These are phyloP conservation scores for Penicillium sclerotigenum DNA, from an alignment of 2,329 filamentous ascomycete species.

Conservation along the genomic window DNA sequence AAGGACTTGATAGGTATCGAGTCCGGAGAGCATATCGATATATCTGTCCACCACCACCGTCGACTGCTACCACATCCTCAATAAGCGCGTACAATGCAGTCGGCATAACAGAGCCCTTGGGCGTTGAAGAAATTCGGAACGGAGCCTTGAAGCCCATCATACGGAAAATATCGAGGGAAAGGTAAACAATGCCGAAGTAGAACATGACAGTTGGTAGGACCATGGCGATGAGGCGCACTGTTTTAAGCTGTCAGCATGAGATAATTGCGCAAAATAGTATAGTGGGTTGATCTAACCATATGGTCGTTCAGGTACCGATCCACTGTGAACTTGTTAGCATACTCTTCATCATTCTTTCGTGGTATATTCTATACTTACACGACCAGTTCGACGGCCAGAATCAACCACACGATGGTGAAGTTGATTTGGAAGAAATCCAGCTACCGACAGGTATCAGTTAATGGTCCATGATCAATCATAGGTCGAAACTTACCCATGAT, in stretches of 20 bases:
- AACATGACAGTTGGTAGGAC: constrained; percentile 47
- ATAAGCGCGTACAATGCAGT: constrained; percentile 64
- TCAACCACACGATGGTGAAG: constrained; percentile 46
- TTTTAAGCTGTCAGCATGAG: constrained; percentile 1
- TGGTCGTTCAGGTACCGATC: constrained; percentile 41
- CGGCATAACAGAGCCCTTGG: constrained; percentile 56
- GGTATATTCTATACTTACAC: constrained; percentile 31
- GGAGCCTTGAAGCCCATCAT: constrained; percentile 50
- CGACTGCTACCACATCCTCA: constrained; percentile 66
- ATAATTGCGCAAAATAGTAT: neutral
- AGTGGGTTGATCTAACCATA: constrained; percentile 32
- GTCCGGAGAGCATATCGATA: constrained; percentile 52
- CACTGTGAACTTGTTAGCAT: constrained; percentile 29
- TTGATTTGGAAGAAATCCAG: constrained; percentile 48
- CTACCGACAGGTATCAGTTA: constrained; percentile 21
- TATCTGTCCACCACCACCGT: constrained; percentile 57
- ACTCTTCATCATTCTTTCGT: neutral
- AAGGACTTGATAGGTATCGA: constrained; percentile 53
- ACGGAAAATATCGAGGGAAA: constrained; percentile 43
- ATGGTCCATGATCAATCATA: neutral
- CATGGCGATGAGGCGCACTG: constrained; percentile 46
- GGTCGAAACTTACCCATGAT: constrained; percentile 38
- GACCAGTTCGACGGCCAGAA: constrained; percentile 43
- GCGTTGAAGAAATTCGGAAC: constrained; percentile 62
- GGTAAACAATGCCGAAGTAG: constrained; percentile 44